These are phyloP conservation scores for Albophoma yamanashiensis DNA, from an alignment of 2,329 filamentous ascomycete species.

Conservation along the genomic window DNA sequence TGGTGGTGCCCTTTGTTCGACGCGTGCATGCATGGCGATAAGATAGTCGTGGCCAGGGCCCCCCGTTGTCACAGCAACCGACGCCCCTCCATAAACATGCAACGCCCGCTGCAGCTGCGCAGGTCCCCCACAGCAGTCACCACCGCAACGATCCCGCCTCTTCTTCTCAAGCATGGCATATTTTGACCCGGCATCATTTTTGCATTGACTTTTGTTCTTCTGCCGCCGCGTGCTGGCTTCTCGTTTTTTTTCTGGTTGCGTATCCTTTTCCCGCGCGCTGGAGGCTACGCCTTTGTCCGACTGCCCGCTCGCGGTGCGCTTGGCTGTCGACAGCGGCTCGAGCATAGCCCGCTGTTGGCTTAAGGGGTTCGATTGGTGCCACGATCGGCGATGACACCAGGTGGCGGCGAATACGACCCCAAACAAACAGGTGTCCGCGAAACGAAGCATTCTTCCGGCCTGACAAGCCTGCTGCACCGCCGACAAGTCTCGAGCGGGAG, in stretches of 20 bases:
- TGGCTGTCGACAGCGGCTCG: not conserved
- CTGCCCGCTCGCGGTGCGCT: not conserved
- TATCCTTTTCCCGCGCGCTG: not conserved
- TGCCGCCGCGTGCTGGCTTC: not conserved
- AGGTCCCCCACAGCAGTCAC: not conserved
- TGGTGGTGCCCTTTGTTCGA: not conserved
- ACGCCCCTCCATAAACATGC: conserved; percentile 9
- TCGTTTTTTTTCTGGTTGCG: not conserved
- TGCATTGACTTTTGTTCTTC: not conserved
- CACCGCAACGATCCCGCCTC: not conserved
- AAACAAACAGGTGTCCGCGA: conserved; percentile 22
- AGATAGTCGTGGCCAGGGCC: not conserved
- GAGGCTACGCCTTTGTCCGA: not conserved
- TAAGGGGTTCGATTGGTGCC: not conserved
- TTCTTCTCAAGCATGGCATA: not conserved
- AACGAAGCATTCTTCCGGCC: conserved; percentile 35
- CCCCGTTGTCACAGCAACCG: conserved; percentile 7
- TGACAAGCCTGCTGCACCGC: conserved; percentile 39
- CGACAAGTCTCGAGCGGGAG: conserved; percentile 34
- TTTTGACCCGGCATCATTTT: not conserved
- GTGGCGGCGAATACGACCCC: conserved; percentile 4
- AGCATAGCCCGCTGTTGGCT: not conserved
- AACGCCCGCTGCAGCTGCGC: not conserved
- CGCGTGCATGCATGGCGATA: not conserved
- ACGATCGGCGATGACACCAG: conserved; percentile 8